Evolutionary conservation across 2,329 filamentous ascomycete species (phyloP), one percentile per base, ranked within the genome.

Genomic region (Pezicula neosporulosa): DNA sequence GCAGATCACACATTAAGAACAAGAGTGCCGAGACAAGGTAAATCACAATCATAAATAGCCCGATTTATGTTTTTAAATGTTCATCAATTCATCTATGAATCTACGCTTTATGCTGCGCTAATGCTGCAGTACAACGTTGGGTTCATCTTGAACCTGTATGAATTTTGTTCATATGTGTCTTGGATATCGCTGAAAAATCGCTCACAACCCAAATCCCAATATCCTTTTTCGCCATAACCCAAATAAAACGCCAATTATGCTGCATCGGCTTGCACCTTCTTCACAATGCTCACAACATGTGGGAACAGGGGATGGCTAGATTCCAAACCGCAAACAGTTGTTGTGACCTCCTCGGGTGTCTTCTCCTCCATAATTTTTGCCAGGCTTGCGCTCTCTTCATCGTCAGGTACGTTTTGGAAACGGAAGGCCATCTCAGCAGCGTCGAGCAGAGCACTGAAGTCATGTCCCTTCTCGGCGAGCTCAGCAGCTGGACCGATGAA

Each of bases 361-460:
- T 87, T 81, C 56, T 85, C 79, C 55, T 87, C 83, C 75, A 99
- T 87, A 66, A 95, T 90, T 76, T 89, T 85, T 64, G 90, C 89
- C 10, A 99, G 80, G 72, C 96, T 86, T 59, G 75, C 77, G 57
- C 89, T 95, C 81, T 97, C 94, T 0, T 95, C 89, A 58, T 99
- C 94, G 12, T 85, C 91, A 62, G 92, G 83, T 50, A 97, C 88
- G 63, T 96, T 90, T 76, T 97, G 92, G 85, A 97, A 99, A 57
- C 88, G 89, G 70, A 99, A 86, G 6, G 90, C 86, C 84, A 93
- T 90, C 77, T 97, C 93, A 43, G 94, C 83, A 18, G 90, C 89
- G 52, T 86, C 87, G 48, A 97, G 77, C 28, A 99, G 80, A 48
- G 82, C 85, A 52, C 84, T 79, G 68, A 86, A 87, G 61, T 82